Conservation (phyloP, 176 grass and related monocot genomes). For the Hordeum vulgare region MorexV3_pseudomolecules_assembly NC_058522.1:571963377-571963876, state of each 20-base stretch:
- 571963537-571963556: slow-evolving; percentile 35
- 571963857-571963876: neutral
- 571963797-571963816: neutral
- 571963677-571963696: neutral
- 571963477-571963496: neutral
- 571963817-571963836: neutral
- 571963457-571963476: neutral
- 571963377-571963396: neutral
- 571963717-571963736: too few relatives aligned
- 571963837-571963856: neutral
- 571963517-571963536: slow-evolving; percentile 7
- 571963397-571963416: slow-evolving; percentile 33
- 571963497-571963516: neutral
- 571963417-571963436: slow-evolving; percentile 33
- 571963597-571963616: slow-evolving; percentile 11
- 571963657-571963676: neutral
- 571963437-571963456: slow-evolving; percentile 27
- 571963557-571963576: slow-evolving; percentile 27
- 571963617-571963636: neutral
- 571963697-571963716: too few relatives aligned
- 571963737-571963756: neutral
- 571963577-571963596: slow-evolving; percentile 39
- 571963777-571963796: neutral
- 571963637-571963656: slow-evolving; percentile 16
- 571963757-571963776: neutral